Percentiles rank a stretch among this genome's conserved stretches.
These are phyloP conservation scores for Pseudovirgaria hyperparasitica DNA, from an alignment of 2,329 filamentous ascomycete genomes.

Conservation along the genomic window DNA sequence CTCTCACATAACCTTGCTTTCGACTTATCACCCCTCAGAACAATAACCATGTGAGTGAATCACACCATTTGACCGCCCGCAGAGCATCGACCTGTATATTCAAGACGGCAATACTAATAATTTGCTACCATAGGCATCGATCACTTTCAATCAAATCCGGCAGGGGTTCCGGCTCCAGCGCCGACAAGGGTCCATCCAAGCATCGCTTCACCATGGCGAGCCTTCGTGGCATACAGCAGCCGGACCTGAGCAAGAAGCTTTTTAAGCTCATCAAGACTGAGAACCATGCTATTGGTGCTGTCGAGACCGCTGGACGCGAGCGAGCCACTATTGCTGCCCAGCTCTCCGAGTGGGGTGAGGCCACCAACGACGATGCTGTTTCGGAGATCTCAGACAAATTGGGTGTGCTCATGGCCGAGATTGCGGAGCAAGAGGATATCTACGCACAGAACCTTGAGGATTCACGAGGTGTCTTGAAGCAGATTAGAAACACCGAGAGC, in stretches of 20 bases:
- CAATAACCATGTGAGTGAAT: too few relatives aligned
- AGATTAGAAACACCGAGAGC: slow-evolving; percentile 88
- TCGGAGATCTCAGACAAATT: slow-evolving; percentile 92
- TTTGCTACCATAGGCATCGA: slow-evolving; percentile 67
- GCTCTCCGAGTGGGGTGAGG: slow-evolving; percentile 92
- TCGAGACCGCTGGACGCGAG: slow-evolving; percentile 77
- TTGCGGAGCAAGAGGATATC: slow-evolving; percentile 83
- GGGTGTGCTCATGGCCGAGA: slow-evolving; percentile 79
- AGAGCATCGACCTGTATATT: too few relatives aligned
- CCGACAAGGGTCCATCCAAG: slow-evolving; percentile 32
- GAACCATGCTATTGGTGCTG: slow-evolving; percentile 73
- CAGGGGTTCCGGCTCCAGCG: slow-evolving; percentile 33
- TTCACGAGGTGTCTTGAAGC: slow-evolving; percentile 68
- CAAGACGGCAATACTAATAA: too few relatives aligned
- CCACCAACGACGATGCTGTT: slow-evolving; percentile 74
- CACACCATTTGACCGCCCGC: too few relatives aligned
- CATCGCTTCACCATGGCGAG: slow-evolving; percentile 78
- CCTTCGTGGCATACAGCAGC: slow-evolving; percentile 71
- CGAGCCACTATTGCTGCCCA: slow-evolving; percentile 75
- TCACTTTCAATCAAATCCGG: slow-evolving; percentile 61
- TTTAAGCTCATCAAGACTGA: slow-evolving; percentile 91
- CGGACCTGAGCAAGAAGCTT: slow-evolving; percentile 78
- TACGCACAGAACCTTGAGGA: slow-evolving; percentile 85
- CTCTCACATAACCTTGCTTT: too few relatives aligned
- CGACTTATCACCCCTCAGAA: too few relatives aligned